Conservation (phyloP, 371 early-diverging fungal genomes). For the Conidiobolus incongruus region DNA sequence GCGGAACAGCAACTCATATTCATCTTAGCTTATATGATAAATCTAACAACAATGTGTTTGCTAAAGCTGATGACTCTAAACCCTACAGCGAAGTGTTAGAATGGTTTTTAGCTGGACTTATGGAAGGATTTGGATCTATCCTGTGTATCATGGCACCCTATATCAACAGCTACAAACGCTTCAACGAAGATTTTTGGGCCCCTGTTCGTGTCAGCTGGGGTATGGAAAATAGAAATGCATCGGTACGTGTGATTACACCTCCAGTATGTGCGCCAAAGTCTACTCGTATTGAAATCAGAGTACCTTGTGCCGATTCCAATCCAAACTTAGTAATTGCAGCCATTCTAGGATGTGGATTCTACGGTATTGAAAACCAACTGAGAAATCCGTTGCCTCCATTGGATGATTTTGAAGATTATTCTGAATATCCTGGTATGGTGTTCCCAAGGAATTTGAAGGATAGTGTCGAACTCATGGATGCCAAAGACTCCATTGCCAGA, state of each 20-base stretch:
- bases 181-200: slow-evolving; percentile 65
- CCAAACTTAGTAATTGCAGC: slow-evolving; percentile 54
- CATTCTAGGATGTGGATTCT: slow-evolving; percentile 47
- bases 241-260: slow-evolving; percentile 51
- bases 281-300: slow-evolving; percentile 57
- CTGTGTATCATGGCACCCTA: slow-evolving; percentile 56
- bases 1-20: slow-evolving; percentile 65
- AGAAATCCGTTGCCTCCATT: slow-evolving; percentile 16
- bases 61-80: slow-evolving; percentile 11
- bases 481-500: slow-evolving; percentile 36
- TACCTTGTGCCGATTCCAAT: slow-evolving; percentile 65
- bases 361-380: slow-evolving; percentile 43
- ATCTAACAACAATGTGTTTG: slow-evolving; percentile 20
- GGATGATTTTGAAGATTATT: slow-evolving; percentile 3
- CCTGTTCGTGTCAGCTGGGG: slow-evolving; percentile 69
- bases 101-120: slow-evolving; percentile 47
- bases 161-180: slow-evolving; percentile 50
- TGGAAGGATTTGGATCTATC: slow-evolving; percentile 46
- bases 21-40: slow-evolving; percentile 42
- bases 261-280: slow-evolving; percentile 34
- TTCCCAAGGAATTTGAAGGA: slow-evolving; percentile 42
- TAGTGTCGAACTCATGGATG: slow-evolving; percentile 35
- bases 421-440: slow-evolving; percentile 11
- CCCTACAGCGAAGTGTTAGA: slow-evolving; percentile 28
- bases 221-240: slow-evolving; percentile 47